These are phyloP conservation scores for Hansenula sp. DNA, from an alignment of 1,139 yeast genomes.

Conservation along the genomic window DNA sequence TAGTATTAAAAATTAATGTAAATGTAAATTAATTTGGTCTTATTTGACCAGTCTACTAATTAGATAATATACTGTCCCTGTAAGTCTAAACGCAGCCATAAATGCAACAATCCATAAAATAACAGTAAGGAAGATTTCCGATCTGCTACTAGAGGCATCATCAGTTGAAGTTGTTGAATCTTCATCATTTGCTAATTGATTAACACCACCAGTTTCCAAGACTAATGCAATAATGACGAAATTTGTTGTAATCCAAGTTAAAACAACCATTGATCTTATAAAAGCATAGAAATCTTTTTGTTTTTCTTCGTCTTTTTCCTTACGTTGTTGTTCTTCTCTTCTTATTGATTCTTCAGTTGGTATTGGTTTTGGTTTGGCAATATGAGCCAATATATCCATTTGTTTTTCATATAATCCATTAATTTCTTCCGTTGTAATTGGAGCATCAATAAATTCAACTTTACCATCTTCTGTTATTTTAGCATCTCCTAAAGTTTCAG, in stretches of 20 bases:
- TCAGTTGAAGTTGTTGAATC: slow-evolving; percentile 20
- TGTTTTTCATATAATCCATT: slow-evolving; percentile 59
- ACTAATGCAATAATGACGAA: slow-evolving; percentile 69
- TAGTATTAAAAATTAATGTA: no score
- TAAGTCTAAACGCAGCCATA: slow-evolving; percentile 67
- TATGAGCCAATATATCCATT: slow-evolving; percentile 51
- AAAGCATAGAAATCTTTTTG: slow-evolving; percentile 70
- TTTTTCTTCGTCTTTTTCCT: slow-evolving; percentile 46
- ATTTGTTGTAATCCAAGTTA: slow-evolving; percentile 76
- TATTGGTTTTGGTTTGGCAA: slow-evolving; percentile 36
- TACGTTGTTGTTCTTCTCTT: slow-evolving; percentile 25
- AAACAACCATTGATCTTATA: slow-evolving; percentile 74
- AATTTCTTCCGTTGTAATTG: slow-evolving; percentile 58
- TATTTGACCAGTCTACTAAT: slow-evolving; percentile 33
- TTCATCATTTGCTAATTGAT: slow-evolving; percentile 24
- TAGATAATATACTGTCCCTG: slow-evolving; percentile 65
- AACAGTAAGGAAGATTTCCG: slow-evolving; percentile 60
- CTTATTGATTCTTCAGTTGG: slow-evolving; percentile 31
- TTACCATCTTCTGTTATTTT: slow-evolving; percentile 70
- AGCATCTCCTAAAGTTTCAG: slow-evolving; percentile 59
- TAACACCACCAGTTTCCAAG: slow-evolving; percentile 56
- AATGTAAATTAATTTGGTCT: no score
- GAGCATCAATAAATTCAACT: slow-evolving; percentile 66
- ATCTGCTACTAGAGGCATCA: slow-evolving; percentile 32
- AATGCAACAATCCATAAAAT: slow-evolving; percentile 80